These are phyloP conservation scores for Spathaspora sp. DNA, from an alignment of 805 yeast genomes.

Conservation along the genomic window DNA sequence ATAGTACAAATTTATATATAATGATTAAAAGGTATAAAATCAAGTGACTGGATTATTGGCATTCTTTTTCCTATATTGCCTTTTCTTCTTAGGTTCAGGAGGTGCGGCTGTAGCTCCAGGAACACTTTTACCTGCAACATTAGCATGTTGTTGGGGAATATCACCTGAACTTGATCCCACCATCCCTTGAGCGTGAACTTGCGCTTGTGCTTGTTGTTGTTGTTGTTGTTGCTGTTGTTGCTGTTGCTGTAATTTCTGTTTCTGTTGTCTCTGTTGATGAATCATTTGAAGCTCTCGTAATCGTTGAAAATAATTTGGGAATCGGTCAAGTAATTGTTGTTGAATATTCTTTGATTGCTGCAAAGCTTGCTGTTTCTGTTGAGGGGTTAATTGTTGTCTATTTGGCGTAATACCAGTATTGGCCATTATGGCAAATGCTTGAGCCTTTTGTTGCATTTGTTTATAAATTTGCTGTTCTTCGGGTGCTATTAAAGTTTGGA, in stretches of 20 bases:
- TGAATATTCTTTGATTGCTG: slow-evolving; percentile 38
- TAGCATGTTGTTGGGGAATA: slow-evolving; percentile 6
- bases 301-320: slow-evolving; percentile 35
- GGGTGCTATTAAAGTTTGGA: slow-evolving; percentile 36
- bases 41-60: slow-evolving; percentile 4
- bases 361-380: slow-evolving; percentile 42
- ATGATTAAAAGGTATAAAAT: not conserved
- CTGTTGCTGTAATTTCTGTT: slow-evolving; percentile 11
- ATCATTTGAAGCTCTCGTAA: slow-evolving; percentile 33
- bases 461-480: slow-evolving; percentile 41
- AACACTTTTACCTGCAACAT: slow-evolving; percentile 8
- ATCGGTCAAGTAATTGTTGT: slow-evolving; percentile 33
- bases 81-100: slow-evolving; percentile 10
- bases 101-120: slow-evolving; percentile 7
- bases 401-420: slow-evolving; percentile 42
- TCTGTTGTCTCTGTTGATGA: slow-evolving; percentile 20
- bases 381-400: slow-evolving; percentile 36
- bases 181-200: slow-evolving; percentile 13
- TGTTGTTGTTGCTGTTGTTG: slow-evolving; percentile 10
- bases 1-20: slow-evolving; percentile 1
- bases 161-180: not conserved
- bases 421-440: slow-evolving; percentile 39
- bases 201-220: slow-evolving; percentile 15
- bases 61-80: slow-evolving; percentile 10
- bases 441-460: slow-evolving; percentile 37